A percentile compares a stretch with the other conserved stretches of the same genome.
phyloP scores from a whole-genome alignment of 2,329 filamentous ascomycete genomes.

The Pseudocercospora vitis region DNA sequence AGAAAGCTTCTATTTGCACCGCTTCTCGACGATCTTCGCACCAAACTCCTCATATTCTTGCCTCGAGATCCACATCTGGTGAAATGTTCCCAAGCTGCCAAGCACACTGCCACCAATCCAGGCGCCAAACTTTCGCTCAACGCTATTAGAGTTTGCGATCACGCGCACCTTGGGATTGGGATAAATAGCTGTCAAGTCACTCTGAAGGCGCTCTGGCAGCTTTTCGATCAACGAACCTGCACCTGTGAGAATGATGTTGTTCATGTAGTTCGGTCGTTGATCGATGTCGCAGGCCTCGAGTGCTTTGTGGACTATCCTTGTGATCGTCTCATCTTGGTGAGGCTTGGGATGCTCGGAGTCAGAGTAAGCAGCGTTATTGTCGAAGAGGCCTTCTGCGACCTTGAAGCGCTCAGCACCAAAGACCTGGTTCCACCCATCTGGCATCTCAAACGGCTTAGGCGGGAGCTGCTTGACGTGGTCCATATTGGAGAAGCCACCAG shows the following conservation, averaged over 20 bases:
- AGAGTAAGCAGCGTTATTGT: constrained; percentile 71
- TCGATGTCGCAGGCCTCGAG: constrained; percentile 85
- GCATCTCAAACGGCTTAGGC: constrained; percentile 92
- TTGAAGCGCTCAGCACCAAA: constrained; percentile 87
- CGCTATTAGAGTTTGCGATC: constrained; percentile 79
- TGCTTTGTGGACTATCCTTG: constrained; percentile 74
- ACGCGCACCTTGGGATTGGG: constrained; percentile 85
- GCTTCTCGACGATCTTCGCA: constrained; percentile 84
- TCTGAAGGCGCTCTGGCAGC: constrained; percentile 85
- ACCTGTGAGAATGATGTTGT: constrained; percentile 90
- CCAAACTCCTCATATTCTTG: constrained; percentile 99
- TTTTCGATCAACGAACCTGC: constrained; percentile 84
- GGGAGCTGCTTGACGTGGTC: constrained; percentile 72
- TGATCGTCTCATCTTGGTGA: constrained; percentile 71
- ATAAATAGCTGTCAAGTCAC: constrained; percentile 77
- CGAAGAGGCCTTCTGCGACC: constrained; percentile 86
- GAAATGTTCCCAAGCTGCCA: constrained; percentile 92
- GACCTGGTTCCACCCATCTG: constrained; percentile 92
- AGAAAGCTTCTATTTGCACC: constrained; percentile 69
- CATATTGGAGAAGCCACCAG: constrained; percentile 63
- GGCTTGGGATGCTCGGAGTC: constrained; percentile 53
- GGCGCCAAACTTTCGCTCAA: constrained; percentile 85
- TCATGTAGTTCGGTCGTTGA: constrained; percentile 75
- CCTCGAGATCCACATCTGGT: constrained; percentile 98
- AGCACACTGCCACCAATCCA: constrained; percentile 98